These are phyloP conservation scores for Silene conica DNA, from an alignment of 148 eudicot genomes.

Conservation along the genomic window DNA sequence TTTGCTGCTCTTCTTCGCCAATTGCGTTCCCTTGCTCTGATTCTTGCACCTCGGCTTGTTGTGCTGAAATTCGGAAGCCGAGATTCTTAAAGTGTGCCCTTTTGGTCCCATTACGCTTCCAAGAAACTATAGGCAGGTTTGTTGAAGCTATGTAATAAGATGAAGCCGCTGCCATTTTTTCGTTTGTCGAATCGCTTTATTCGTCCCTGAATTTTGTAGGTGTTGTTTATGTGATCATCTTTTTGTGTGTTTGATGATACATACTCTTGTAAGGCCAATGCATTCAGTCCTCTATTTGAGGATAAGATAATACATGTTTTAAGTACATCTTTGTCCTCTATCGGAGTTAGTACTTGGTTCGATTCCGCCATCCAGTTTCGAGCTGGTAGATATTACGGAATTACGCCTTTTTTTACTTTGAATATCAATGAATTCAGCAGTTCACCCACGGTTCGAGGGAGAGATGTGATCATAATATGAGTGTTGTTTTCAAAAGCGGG, in stretches of 20 bases:
- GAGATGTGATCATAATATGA: too few species aligned
- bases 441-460: background rate
- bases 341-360: background rate
- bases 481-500: background rate
- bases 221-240: constrained; percentile 13
- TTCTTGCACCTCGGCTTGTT: constrained; percentile 44
- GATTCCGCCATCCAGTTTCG: background rate
- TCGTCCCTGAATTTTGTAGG: background rate
- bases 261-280: constrained; percentile 16
- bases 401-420: too few species aligned
- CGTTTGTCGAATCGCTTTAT: background rate
- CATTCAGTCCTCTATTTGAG: constrained; percentile 28
- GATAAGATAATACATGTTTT: constrained; percentile 34
- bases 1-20: constrained; percentile 5
- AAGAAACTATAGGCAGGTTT: constrained; percentile 40
- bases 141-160: constrained; percentile 48
- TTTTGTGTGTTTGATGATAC: constrained; percentile 16
- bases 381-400: too few species aligned
- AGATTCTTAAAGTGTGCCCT: constrained; percentile 19
- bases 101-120: constrained; percentile 25
- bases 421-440: background rate
- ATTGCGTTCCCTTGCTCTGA: constrained; percentile 22
- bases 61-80: constrained; percentile 43
- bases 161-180: constrained; percentile 49
- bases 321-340: background rate